Evolutionary conservation across 2,329 filamentous ascomycete species (phyloP), one percentile per base, ranked within the genome.

Genomic region (Botrytis deweyae): DNA sequence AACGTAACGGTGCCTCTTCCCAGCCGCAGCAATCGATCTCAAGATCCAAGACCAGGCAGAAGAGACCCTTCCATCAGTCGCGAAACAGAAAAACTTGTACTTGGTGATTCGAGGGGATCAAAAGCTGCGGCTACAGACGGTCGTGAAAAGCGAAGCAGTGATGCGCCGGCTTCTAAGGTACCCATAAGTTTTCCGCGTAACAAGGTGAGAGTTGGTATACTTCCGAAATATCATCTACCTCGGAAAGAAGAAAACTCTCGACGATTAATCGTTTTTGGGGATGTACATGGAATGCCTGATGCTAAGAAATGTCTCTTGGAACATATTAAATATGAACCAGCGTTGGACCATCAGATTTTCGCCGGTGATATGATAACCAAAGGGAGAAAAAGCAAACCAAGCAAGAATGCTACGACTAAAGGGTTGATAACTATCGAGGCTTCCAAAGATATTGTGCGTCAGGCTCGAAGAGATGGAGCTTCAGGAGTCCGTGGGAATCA

Each of bases 401-500:
- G 59, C 14, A 62, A 25, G 22, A 7, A 6, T 40, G 20, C 36
- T n/a, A 62, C 36, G 36, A 62, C 59, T 14, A 14, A 36, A 16
- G 59, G 2, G 5, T 25, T 38, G 22, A 14, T 62, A 0, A 62
- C 59, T 1, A n/a, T 66, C 12, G 68, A 62, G 16, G 68, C 10
- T 61, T 70, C 40, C 4, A 25, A 33, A 22, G 40, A 33, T 4
- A n/a, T 61, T 10, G 20, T 70, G 20, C n/a, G 25, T 18, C 1
- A 18, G 33, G 38, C 38, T 25, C 61, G 9, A 14, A 4, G 2
- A 29, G 14, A 44, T 22, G 16, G 33, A 22, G 52, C 52, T 59
- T 61, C n/a, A 3, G 67, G 29, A 36, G 33, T 70, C 3, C 67
- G 67, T 3, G 67, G 52, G 3, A 70, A 70, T 40, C 67, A 70